Evolutionary conservation across 208 protist genomes (phyloP).

Genomic region (Leishmania tropica): DNA sequence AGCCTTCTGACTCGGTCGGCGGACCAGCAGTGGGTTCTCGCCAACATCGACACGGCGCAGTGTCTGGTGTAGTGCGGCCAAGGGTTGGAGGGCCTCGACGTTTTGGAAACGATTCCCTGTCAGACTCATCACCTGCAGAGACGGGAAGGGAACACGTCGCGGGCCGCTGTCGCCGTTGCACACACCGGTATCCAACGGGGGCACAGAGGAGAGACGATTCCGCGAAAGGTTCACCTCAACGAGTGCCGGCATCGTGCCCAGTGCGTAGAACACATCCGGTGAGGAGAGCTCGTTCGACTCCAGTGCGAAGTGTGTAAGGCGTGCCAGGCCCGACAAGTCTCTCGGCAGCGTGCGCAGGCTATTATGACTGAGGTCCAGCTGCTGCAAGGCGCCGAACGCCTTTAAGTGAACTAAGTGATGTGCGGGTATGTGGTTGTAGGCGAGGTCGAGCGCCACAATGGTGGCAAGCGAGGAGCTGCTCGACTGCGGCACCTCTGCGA

Average conservation of each 20-base stretch:
- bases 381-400: constrained; percentile 68
- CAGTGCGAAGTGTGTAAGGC: constrained; percentile 84
- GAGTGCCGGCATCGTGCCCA: constrained; percentile 85
- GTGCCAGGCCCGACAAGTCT: constrained; percentile 72
- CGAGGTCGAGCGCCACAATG: constrained; percentile 75
- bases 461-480: constrained; percentile 29
- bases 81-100: constrained; percentile 40
- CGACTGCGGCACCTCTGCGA: constrained; percentile 36
- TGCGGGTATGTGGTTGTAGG: constrained; percentile 80
- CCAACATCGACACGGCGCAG: constrained; percentile 70
- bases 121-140: constrained; percentile 71
- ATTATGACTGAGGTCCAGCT: constrained; percentile 88
- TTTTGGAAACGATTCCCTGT: constrained; percentile 58
- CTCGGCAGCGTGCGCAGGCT: constrained; percentile 58
- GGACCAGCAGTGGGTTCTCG: constrained; percentile 51
- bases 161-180: constrained; percentile 26
- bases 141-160: constrained; percentile 60
- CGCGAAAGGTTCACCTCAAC: constrained; percentile 84
- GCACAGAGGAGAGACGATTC: constrained; percentile 70
- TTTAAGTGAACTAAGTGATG: constrained; percentile 57
- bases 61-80: constrained; percentile 66
- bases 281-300: constrained; percentile 71
- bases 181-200: constrained; percentile 34
- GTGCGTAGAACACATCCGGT: constrained; percentile 59
- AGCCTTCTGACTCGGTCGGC: constrained; percentile 24